Evolutionary conservation across 495 filamentous ascomycete species (phyloP).

Genomic region (Pyronema domesticum): DNA sequence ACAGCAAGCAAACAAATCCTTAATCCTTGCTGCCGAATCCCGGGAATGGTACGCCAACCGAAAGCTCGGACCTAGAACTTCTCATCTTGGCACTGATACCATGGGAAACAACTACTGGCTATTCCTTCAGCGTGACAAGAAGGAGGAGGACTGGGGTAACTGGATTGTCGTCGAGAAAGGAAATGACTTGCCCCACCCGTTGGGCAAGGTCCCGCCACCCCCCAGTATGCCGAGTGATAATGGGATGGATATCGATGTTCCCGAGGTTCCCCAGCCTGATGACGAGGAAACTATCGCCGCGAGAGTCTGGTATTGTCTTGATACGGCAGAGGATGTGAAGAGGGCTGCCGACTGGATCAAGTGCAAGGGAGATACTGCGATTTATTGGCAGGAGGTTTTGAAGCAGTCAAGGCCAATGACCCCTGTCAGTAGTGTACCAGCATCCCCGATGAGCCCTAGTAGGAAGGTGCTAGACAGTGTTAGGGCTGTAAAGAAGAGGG

Average conservation of each 20-base stretch:
- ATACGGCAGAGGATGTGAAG: conserved; percentile 7
- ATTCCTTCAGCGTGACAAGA: conserved; percentile 16
- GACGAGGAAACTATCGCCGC: conserved; percentile 8
- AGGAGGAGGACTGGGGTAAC: conserved; percentile 23
- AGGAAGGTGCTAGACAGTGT: neutral
- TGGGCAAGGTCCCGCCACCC: conserved; percentile 10
- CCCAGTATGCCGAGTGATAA: neutral
- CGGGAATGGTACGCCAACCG: conserved; percentile 13
- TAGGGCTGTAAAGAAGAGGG: neutral
- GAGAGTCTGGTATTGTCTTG: conserved; percentile 18
- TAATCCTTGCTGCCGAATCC: conserved; percentile 12
- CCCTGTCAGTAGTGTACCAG: neutral
- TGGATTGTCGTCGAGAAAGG: conserved; percentile 21
- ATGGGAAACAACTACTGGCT: conserved; percentile 20
- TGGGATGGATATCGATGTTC: conserved; percentile 26
- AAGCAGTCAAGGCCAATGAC: neutral
- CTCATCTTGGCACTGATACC: conserved; percentile 15
- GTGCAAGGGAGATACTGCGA: conserved; percentile 10
- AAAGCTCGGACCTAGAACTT: conserved; percentile 9
- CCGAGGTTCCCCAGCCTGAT: conserved; percentile 18
- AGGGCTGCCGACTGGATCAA: conserved; percentile 18
- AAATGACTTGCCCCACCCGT: conserved; percentile 14
- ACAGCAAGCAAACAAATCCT: conserved; percentile 12
- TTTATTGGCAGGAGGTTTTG: conserved; percentile 7
- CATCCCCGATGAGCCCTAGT: neutral